These are phyloP conservation scores for Phaeophleospora eucalypticola DNA, from an alignment of 2,329 filamentous ascomycete genomes.

Conservation along the genomic window DNA sequence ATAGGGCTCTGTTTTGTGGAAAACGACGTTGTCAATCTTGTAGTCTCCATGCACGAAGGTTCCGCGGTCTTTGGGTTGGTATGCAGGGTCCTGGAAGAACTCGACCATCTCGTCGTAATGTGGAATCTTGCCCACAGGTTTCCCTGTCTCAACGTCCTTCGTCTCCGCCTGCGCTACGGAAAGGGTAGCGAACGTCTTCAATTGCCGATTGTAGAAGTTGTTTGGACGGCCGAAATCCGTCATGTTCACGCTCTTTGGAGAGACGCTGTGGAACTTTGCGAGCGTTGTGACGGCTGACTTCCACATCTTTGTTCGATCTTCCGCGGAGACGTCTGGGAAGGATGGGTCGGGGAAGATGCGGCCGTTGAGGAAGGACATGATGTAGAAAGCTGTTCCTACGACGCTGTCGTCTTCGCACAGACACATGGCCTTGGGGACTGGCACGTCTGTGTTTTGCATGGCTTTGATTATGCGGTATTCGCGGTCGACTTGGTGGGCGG, in stretches of 20 bases:
- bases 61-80: conserved; percentile 71
- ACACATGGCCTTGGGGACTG: conserved; percentile 76
- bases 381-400: conserved; percentile 89
- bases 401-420: conserved; percentile 79
- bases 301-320: conserved; percentile 78
- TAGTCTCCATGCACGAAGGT: conserved; percentile 92
- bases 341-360: conserved; percentile 87
- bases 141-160: conserved; percentile 70
- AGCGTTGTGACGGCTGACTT: conserved; percentile 76
- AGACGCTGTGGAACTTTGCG: conserved; percentile 76
- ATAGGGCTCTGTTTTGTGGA: conserved; percentile 79
- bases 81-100: conserved; percentile 67
- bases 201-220: conserved; percentile 82
- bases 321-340: conserved; percentile 66
- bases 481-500: conserved; percentile 93
- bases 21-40: conserved; percentile 67
- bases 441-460: conserved; percentile 72
- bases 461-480: conserved; percentile 90
- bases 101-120: conserved; percentile 73
- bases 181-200: conserved; percentile 76
- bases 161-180: conserved; percentile 71
- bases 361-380: conserved; percentile 94
- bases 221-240: conserved; percentile 65
- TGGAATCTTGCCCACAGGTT: conserved; percentile 75
- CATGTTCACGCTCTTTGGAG: conserved; percentile 63